Evolutionary conservation across 2,329 filamentous ascomycete genomes (phyloP).

Genomic region (Aureobasidium subglaciale): DNA sequence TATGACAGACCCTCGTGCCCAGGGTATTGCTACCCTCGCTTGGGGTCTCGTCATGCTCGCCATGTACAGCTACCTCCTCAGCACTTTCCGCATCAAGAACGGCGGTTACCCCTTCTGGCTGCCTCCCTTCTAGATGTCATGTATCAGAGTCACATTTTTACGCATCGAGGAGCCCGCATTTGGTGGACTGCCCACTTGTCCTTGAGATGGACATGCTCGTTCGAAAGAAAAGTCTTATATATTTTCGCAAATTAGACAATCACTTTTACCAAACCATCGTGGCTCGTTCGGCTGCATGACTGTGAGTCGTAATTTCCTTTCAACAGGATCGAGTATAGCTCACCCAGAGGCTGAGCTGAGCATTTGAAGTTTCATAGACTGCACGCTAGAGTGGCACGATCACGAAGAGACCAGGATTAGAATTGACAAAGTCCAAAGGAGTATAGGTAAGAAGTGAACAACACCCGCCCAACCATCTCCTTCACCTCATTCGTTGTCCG

Average conservation of each 20-base stretch:
- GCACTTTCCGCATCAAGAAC: slow-evolving; percentile 91
- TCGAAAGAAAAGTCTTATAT: slow-evolving; percentile 5
- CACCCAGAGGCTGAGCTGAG: too few relatives aligned
- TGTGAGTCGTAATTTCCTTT: too few relatives aligned
- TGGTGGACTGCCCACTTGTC: too few relatives aligned
- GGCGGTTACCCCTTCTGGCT: slow-evolving; percentile 89
- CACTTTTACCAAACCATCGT: not conserved
- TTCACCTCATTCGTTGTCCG: not conserved
- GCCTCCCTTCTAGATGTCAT: slow-evolving; percentile 71
- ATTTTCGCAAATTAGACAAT: not conserved
- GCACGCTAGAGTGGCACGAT: too few relatives aligned
- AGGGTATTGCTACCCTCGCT: slow-evolving; percentile 72
- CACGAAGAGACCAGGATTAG: too few relatives aligned
- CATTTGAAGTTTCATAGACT: too few relatives aligned
- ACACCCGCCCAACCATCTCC: not conserved
- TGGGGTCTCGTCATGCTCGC: slow-evolving; percentile 72
- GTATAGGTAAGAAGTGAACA: slow-evolving; percentile 2
- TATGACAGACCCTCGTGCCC: slow-evolving; percentile 66
- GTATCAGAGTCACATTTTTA: too few relatives aligned
- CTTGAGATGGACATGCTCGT: too few relatives aligned
- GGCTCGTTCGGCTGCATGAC: too few relatives aligned
- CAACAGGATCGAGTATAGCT: too few relatives aligned
- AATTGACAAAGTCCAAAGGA: not conserved
- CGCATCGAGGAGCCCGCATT: too few relatives aligned
- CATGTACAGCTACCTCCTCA: slow-evolving; percentile 90